Conservation (phyloP, 257 asterid genomes). For the Solanum chiquidenum region DNA sequence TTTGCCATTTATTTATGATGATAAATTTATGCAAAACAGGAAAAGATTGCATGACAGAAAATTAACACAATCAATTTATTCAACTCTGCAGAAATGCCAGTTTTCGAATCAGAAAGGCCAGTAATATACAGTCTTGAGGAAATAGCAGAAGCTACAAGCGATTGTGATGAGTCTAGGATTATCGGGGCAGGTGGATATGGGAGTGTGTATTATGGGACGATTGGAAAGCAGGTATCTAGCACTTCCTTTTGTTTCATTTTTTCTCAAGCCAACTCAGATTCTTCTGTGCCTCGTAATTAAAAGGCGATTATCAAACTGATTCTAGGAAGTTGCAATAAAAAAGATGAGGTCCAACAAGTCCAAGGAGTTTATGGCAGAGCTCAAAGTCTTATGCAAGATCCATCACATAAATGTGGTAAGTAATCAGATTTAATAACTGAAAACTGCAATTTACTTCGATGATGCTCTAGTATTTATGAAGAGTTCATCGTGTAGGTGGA, state of each 20-base stretch:
- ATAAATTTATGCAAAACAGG: neutral
- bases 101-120: conserved; percentile 61
- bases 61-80: neutral
- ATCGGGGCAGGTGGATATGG: conserved; percentile 87
- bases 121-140: conserved; percentile 50
- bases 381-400: conserved; percentile 68
- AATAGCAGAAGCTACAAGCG: conserved; percentile 56
- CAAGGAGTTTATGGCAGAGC: conserved; percentile 86
- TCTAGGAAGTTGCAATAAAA: conserved; percentile 81
- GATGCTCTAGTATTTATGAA: neutral
- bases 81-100: conserved; percentile 34
- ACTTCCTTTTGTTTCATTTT: neutral
- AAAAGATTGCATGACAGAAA: neutral
- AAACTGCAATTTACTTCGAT: neutral
- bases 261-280: neutral
- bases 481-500: conserved; percentile 40
- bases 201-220: conserved; percentile 53
- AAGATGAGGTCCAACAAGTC: conserved; percentile 77
- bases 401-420: conserved; percentile 90
- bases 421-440: neutral
- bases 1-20: neutral
- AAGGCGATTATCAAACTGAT: neutral
- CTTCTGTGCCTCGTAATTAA: neutral
- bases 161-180: conserved; percentile 57
- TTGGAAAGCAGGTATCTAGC: conserved; percentile 45